Percentiles rank a stretch among this genome's conserved stretches.
Conservation (phyloP, 306 rosid genomes). For the Ormosia emarginata region DNA sequence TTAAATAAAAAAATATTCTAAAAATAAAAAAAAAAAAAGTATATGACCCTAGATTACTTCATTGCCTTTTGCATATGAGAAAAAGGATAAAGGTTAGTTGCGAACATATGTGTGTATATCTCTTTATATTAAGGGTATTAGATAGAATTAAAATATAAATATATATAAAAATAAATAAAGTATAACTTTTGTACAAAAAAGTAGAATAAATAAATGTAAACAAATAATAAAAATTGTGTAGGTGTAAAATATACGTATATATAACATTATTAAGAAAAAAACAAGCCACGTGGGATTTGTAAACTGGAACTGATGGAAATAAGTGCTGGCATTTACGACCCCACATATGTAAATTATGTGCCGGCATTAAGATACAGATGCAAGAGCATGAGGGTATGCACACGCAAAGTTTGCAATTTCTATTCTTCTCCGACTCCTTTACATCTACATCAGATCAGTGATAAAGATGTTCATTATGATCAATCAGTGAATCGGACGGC, state of each 20-base stretch:
- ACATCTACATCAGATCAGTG: not conserved
- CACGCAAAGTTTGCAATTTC: not conserved
- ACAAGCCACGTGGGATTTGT: not conserved
- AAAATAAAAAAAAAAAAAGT: too few species aligned
- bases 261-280: not conserved
- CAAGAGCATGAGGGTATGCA: not conserved
- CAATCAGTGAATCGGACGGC: conserved; percentile 7
- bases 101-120: too few species aligned
- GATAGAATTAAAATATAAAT: too few species aligned
- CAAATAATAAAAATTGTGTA: too few species aligned
- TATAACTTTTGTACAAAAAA: too few species aligned
- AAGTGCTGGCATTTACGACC: not conserved
- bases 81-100: too few species aligned
- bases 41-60: not conserved
- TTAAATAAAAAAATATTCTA: too few species aligned
- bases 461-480: not conserved
- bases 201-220: too few species aligned
- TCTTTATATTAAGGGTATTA: too few species aligned
- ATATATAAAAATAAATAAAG: too few species aligned
- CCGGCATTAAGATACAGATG: not conserved
- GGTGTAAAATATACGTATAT: too few species aligned
- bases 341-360: not conserved
- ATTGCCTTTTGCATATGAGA: not conserved
- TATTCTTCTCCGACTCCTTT: not conserved
- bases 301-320: not conserved